Evolutionary conservation across 805 yeast genomes (phyloP).

Genomic region (Cyberlindnera mycetangii): DNA sequence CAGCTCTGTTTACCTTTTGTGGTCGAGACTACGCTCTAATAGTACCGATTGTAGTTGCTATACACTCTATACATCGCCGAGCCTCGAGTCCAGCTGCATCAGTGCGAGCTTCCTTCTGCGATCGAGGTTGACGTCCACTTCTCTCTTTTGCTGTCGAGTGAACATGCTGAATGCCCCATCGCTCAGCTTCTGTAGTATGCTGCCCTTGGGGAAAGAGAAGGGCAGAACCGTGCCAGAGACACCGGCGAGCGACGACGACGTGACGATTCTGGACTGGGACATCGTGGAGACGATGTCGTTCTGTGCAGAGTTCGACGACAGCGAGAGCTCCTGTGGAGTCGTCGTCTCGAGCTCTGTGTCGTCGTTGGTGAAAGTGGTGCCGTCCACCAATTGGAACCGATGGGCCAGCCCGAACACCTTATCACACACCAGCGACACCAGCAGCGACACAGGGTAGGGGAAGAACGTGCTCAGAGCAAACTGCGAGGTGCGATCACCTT

Average conservation of each 20-base stretch:
- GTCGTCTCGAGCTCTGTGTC: slow-evolving; percentile 23
- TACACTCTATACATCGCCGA: no score
- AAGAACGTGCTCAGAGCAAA: slow-evolving; percentile 38
- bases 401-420: slow-evolving; percentile 26
- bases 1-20: no score
- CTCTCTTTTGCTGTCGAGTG: slow-evolving; percentile 1
- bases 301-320: slow-evolving; percentile 14
- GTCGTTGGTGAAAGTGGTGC: slow-evolving; percentile 22
- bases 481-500: slow-evolving; percentile 26
- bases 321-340: slow-evolving; percentile 21
- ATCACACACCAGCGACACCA: slow-evolving; percentile 25
- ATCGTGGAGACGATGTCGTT: slow-evolving; percentile 30
- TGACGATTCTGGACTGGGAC: slow-evolving; percentile 37
- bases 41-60: no score
- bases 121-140: slow-evolving; percentile 28
- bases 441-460: slow-evolving; percentile 37
- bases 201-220: slow-evolving; percentile 24
- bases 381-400: slow-evolving; percentile 27
- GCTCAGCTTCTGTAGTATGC: slow-evolving; percentile 14
- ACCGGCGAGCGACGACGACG: slow-evolving; percentile 40
- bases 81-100: slow-evolving; percentile 33
- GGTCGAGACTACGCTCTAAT: no score
- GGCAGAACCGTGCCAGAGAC: slow-evolving; percentile 35
- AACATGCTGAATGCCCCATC: slow-evolving; percentile 7
- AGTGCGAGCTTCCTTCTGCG: slow-evolving; percentile 40